A percentile compares a stretch with the other conserved stretches of the same genome.
phyloP scores from a whole-genome alignment of 805 yeast species.

The Nakazawaea populi region DNA sequence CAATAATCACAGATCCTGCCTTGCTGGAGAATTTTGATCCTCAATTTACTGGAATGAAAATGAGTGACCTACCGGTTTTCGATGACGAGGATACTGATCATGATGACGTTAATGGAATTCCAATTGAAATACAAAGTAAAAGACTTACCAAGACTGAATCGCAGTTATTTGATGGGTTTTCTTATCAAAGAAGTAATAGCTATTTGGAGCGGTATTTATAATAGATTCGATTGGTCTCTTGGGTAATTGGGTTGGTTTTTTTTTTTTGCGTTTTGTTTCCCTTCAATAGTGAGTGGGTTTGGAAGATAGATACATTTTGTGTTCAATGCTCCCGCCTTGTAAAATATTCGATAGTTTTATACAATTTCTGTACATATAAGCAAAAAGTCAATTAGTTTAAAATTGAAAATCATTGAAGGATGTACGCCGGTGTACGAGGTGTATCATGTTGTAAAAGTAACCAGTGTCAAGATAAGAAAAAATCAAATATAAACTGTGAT shows the following conservation, averaged over 20 bases:
- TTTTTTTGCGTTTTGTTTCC: no score
- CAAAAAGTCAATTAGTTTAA: no score
- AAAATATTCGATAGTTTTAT: no score
- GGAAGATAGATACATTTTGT: background rate
- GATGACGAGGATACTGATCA: slow-evolving; percentile 8
- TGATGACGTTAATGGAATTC: slow-evolving; percentile 4
- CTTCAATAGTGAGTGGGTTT: background rate
- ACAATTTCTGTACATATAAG: no score
- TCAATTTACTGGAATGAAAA: slow-evolving; percentile 69
- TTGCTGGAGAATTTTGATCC: slow-evolving; percentile 80
- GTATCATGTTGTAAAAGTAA: no score
- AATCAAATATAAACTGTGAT: no score
- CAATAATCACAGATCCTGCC: slow-evolving; percentile 73
- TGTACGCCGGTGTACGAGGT: no score
- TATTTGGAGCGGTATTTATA: slow-evolving; percentile 23
- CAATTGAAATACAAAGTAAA: background rate
- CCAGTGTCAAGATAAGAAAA: no score
- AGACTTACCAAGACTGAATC: slow-evolving; percentile 5
- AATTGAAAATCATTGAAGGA: no score
- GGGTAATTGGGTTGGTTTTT: no score
- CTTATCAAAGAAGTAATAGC: slow-evolving; percentile 35
- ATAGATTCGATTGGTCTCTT: no score
- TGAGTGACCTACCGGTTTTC: slow-evolving; percentile 23
- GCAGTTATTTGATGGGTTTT: slow-evolving; percentile 33
- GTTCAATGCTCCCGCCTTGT: no score